phyloP scores from a whole-genome alignment of 164 flowering plant species.

The Paratinospora sagittata region DNA sequence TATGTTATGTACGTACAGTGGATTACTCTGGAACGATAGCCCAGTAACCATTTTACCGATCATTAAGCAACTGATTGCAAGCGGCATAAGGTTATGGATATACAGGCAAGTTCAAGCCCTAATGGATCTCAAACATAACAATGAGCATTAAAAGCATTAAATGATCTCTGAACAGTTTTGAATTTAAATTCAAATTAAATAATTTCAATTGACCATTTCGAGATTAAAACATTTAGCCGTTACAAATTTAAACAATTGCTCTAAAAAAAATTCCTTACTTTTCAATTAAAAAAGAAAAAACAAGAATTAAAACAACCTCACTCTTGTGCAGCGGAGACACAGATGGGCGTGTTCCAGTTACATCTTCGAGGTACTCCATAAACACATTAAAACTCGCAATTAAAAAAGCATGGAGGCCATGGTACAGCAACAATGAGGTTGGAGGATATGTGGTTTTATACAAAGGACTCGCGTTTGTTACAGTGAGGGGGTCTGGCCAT shows the following conservation, averaged over 20 bases:
- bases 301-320: too few species aligned
- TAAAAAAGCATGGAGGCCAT: slow-evolving; percentile 28
- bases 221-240: too few species aligned
- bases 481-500: slow-evolving; percentile 46
- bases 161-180: too few species aligned
- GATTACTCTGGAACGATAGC: slow-evolving; percentile 25
- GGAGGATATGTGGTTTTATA: slow-evolving; percentile 37
- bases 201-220: too few species aligned
- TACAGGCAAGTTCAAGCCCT: slow-evolving; percentile 39
- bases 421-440: slow-evolving; percentile 33
- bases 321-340: slow-evolving; percentile 31
- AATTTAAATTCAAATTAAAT: too few species aligned
- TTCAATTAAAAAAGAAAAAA: too few species aligned
- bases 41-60: slow-evolving; percentile 27
- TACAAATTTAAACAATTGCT: too few species aligned
- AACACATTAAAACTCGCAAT: slow-evolving; percentile 18
- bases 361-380: slow-evolving; percentile 25
- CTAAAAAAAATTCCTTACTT: too few species aligned
- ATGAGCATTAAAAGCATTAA: too few species aligned
- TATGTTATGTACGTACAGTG: neutral
- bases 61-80: slow-evolving; percentile 23
- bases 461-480: slow-evolving; percentile 27
- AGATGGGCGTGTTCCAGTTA: slow-evolving; percentile 30
- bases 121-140: too few species aligned
- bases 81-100: slow-evolving; percentile 33